Base-by-base conservation (phyloP, 2,329 filamentous ascomycete genomes). In the Sclerotinia nivalis region DNA sequence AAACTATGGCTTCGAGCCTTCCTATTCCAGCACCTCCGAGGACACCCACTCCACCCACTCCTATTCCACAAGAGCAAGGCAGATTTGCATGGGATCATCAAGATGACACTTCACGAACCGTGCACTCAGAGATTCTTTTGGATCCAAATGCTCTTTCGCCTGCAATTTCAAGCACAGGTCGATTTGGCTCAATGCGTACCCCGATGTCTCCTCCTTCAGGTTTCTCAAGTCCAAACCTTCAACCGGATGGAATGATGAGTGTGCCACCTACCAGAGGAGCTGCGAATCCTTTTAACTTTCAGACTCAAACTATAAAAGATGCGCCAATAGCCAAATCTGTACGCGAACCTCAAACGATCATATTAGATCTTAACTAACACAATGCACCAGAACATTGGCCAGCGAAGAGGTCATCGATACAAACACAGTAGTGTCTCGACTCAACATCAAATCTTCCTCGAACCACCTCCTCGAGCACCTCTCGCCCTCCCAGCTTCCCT, bases 331-430 rank as follows among this genome's bases (percentile, higher is more conserved):
- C 82, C 70, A 95, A 93, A 83, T 91, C 92, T 74, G 91, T 93
- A 83, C 56, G 86, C 82, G 34, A 58, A 47, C 8, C 40, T 54
- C 50, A 18, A 69, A 25, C 4, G 40, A n/a, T n/a, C 2, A 37
- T 7, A 25, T 12, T 58, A 50, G 25, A 67, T 1, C 28, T 22
- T 8, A 69, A 59, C 70, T 69, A 69, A 69, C 31, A 69, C 6
- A 31, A 50, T 49, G n/a, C 54, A 71, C 67, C 80, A 96, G 90
- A 95, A 93, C 75, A 88, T 97, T 73, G 94, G 94, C 73, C 93
- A 97, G 80, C 89, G 96, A 74, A 91, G 95, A 72, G 96, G 96
- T 72, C 96, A 99, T 83, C 93, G 96, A 80, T 99, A 99, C 85
- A 97, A 97, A 79, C 95, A 98, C 83, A 96, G 92, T 79, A 97